Base-by-base conservation (phyloP, 345 rosid genomes). In the Cardiospermum halicacabum region DNA sequence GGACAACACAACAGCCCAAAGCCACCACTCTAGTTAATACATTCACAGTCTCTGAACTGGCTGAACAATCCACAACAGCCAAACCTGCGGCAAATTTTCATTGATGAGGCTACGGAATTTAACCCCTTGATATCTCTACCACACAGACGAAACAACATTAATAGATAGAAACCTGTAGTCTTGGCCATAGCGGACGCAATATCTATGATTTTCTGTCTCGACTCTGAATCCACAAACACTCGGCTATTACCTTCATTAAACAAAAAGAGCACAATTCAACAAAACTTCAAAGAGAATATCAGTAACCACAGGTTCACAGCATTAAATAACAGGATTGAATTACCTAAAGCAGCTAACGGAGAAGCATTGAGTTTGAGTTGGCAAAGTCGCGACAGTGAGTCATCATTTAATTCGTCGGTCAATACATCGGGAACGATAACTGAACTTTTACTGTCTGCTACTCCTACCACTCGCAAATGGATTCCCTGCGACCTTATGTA, bases 161-260 rank as follows among this genome's bases (percentile, higher is more conserved):
- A n/a, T n/a, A n/a, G n/a, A n/a, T n/a, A n/a, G n/a, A n/a, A n/a
- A 83, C 98, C 97, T 82, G 94, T 85, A 47, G 91, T 76, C 77
- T 85, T 79, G 9, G 90, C 84, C 34, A 90, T 77, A 62, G 69
- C 75, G 15, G 89, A 70, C 7, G 86, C 85, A 53, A 80, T 71
- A 31, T 78, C 91, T 25, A 81, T 36, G 13, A 83, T 53, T 74
- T 78, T 70, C 8, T 58, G 67, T 11, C 47, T 73, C 45, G 73
- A 67, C 68, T 85, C 86, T 2, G 82, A 73, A 73, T 63, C 62
- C 37, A 45, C 45, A 32, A 77, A 77, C 40, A 82, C 76, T 45
- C 13, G 73, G 70, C 69, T 81, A 36, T 58, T 82, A 65, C 84
- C 88, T 84, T 42, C 16, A 25, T 63, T 0, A 53, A 24, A 15